Conservation (phyloP, 768 basidiomycete species). For the Lentinula boryana region DNA sequence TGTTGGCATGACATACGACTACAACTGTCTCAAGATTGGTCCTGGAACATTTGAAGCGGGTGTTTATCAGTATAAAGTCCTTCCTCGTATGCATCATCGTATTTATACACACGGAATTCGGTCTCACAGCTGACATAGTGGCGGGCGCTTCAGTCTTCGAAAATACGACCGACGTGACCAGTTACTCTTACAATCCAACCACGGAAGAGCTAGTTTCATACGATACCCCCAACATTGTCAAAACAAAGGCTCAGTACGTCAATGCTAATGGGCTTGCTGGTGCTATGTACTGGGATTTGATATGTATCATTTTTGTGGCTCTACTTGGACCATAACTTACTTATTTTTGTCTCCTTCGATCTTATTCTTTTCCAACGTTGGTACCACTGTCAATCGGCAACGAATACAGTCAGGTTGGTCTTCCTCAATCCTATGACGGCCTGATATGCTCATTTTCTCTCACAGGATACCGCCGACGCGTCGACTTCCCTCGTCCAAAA, state of each 20-base stretch:
- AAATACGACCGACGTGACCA: constrained; percentile 63
- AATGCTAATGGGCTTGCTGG: constrained; percentile 53
- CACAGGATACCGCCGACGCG: constrained; percentile 46
- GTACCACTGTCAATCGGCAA: constrained; percentile 36
- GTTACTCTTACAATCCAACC: constrained; percentile 70
- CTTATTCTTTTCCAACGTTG: not conserved
- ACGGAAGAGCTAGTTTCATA: constrained; percentile 69
- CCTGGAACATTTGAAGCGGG: constrained; percentile 67
- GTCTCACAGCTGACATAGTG: constrained; percentile 19
- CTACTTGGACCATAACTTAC: not conserved
- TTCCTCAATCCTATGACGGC: not conserved
- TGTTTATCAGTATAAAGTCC: constrained; percentile 69
- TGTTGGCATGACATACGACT: not conserved
- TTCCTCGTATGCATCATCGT: constrained; percentile 42
- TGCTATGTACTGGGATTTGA: constrained; percentile 70
- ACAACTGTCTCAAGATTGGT: constrained; percentile 41
- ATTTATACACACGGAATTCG: not conserved
- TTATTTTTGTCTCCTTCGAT: not conserved
- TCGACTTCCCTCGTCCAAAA: constrained; percentile 46
- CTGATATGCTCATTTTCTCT: constrained; percentile 17
- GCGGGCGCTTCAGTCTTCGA: constrained; percentile 56
- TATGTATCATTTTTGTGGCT: constrained; percentile 9
- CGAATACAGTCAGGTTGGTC: not conserved
- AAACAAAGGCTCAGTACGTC: constrained; percentile 65
- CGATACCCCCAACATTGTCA: constrained; percentile 66